Conservation (phyloP, 192 early-diverging fungal genomes). For the Irineochytrium annulatum region DNA sequence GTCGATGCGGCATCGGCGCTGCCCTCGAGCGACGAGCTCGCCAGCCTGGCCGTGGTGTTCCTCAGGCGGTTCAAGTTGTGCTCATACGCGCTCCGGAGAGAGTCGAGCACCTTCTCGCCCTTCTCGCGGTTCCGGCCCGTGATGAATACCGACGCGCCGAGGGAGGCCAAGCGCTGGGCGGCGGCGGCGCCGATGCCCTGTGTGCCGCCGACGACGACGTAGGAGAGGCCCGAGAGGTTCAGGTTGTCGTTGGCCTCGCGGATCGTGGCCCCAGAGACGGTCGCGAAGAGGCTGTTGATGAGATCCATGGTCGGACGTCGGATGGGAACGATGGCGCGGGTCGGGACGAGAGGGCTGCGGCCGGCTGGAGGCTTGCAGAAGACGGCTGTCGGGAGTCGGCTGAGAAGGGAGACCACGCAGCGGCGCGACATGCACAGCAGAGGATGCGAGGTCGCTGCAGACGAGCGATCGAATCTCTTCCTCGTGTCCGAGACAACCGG, state of each 20-base stretch:
- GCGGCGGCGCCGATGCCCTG: constrained; percentile 9
- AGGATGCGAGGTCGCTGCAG: too few species aligned
- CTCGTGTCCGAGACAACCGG: too few species aligned
- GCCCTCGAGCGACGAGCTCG: neutral
- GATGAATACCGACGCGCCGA: neutral
- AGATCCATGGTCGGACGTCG: too few species aligned
- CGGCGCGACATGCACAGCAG: too few species aligned
- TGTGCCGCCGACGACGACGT: constrained; percentile 9
- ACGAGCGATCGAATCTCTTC: too few species aligned
- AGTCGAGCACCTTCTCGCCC: neutral
- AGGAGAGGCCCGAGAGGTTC: neutral
- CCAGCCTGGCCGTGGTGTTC: neutral
- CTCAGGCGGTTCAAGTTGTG: neutral
- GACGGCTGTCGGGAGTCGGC: too few species aligned
- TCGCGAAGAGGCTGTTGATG: too few species aligned
- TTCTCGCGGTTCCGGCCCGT: neutral
- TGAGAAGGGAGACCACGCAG: too few species aligned
- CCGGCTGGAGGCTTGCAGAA: too few species aligned
- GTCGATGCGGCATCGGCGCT: neutral
- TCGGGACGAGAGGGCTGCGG: too few species aligned
- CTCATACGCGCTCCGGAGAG: neutral
- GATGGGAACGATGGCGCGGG: too few species aligned
- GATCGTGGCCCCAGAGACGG: neutral
- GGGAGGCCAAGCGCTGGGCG: neutral
- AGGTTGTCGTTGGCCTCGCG: neutral